Conservation (phyloP, 2,329 filamentous ascomycete species). For the Hypoxylon sp. region DNA sequence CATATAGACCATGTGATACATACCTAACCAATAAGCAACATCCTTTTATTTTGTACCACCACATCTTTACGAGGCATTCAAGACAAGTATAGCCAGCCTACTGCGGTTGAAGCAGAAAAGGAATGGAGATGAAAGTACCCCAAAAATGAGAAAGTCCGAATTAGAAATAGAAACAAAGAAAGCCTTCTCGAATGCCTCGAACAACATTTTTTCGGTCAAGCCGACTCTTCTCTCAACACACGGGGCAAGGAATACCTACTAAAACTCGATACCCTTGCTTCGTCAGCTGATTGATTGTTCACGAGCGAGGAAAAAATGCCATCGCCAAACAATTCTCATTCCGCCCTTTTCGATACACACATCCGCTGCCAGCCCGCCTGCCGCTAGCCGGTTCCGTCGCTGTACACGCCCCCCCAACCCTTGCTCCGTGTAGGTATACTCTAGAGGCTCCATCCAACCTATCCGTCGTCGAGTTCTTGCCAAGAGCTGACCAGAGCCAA, state of each 20-base stretch:
- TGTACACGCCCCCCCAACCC: conserved; percentile 28
- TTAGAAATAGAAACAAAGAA: conserved; percentile 7
- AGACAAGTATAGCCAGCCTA: conserved; percentile 19
- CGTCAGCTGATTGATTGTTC: conserved; percentile 23
- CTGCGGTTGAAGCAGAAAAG: conserved; percentile 2
- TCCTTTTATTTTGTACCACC: conserved; percentile 9
- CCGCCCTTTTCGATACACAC: conserved; percentile 6
- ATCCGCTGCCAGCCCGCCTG: conserved; percentile 10
- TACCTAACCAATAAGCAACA: conserved; percentile 3
- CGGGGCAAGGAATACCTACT: conserved; percentile 12
- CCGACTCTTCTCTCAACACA: conserved; percentile 10
- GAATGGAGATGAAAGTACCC: conserved; percentile 3
- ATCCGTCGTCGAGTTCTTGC: conserved; percentile 20
- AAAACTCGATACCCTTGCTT: conserved; percentile 9
- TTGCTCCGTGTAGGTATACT: no score
- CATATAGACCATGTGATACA: conserved; percentile 15
- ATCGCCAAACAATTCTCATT: conserved; percentile 14
- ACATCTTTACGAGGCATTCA: conserved; percentile 3
- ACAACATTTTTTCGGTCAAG: conserved; percentile 21
- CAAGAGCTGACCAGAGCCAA: conserved; percentile 24
- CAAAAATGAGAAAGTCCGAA: conserved; percentile 11
- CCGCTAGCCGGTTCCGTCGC: conserved; percentile 31
- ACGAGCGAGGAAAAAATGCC: conserved; percentile 12
- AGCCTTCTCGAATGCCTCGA: conserved; percentile 8
- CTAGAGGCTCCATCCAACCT: conserved; percentile 17